Evolutionary conservation across 2,329 filamentous ascomycete genomes (phyloP).

Genomic region (Apiospora kogelbergensis): DNA sequence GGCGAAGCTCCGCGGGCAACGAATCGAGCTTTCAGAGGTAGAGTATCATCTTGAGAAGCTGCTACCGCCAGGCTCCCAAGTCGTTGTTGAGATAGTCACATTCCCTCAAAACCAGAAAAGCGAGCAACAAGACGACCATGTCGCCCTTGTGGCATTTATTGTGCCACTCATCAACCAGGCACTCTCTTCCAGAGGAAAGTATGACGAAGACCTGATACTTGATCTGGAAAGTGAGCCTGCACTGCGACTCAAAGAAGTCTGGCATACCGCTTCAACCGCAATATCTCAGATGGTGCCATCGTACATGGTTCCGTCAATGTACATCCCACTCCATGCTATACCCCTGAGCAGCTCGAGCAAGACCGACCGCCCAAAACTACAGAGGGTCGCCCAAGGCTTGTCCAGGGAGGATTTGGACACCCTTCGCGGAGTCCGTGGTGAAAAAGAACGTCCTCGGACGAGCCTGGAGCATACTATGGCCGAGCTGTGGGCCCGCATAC

Average conservation of each 20-base stretch:
- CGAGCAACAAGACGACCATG: background rate
- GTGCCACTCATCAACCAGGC: background rate
- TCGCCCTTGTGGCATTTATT: background rate
- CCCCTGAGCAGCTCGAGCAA: background rate
- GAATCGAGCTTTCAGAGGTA: constrained; percentile 46
- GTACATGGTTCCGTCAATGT: background rate
- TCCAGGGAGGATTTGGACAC: background rate
- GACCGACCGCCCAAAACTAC: no score
- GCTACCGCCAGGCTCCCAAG: background rate
- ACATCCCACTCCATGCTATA: background rate
- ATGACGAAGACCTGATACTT: no score
- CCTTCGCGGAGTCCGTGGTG: background rate
- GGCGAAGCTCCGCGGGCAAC: constrained; percentile 38
- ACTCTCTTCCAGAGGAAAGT: background rate
- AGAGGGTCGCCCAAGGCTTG: background rate
- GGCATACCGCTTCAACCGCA: background rate
- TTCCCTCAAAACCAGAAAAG: background rate
- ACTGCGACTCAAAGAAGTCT: background rate
- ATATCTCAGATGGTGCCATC: constrained; percentile 6
- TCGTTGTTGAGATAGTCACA: background rate
- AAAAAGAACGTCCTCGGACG: background rate
- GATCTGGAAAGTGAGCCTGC: background rate
- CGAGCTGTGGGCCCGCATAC: constrained; percentile 16
- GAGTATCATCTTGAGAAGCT: constrained; percentile 3
- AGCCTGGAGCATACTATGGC: background rate